A percentile compares a stretch with the other conserved stretches of the same genome.
Conservation (phyloP, 2,329 filamentous ascomycete genomes). For the Beauveria australis region DNA sequence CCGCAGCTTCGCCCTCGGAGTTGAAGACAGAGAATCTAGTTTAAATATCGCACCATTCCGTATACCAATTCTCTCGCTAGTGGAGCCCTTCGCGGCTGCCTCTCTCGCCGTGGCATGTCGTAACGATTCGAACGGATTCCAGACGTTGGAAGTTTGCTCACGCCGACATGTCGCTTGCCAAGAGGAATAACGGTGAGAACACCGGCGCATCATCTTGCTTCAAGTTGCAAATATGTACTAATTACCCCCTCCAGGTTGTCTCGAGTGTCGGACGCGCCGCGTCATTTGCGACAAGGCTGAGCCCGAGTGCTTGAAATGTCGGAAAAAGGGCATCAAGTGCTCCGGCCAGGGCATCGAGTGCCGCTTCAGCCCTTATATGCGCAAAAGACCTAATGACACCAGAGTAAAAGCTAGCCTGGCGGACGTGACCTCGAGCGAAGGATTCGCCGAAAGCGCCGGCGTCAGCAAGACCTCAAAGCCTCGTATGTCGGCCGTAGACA, state of each 20-base stretch:
- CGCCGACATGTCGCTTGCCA: slow-evolving; percentile 19
- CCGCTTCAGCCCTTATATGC: slow-evolving; percentile 27
- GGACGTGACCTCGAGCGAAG: background rate
- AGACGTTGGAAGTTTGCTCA: background rate
- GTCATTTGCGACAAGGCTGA: slow-evolving; percentile 31
- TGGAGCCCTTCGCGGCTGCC: background rate
- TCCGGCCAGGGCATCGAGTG: slow-evolving; percentile 29
- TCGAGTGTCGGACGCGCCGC: slow-evolving; percentile 29
- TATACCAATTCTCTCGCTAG: background rate
- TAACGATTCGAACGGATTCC: background rate
- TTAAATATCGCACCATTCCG: background rate
- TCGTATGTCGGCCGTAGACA: background rate
- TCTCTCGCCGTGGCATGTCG: background rate
- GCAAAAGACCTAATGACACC: slow-evolving; percentile 2
- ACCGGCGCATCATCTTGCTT: background rate
- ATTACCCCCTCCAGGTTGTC: slow-evolving; percentile 22
- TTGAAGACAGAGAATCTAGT: background rate
- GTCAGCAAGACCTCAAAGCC: background rate
- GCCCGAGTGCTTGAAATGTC: slow-evolving; percentile 30
- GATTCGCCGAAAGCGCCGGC: background rate
- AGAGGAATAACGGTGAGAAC: slow-evolving; percentile 19
- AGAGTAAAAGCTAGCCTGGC: slow-evolving; percentile 11
- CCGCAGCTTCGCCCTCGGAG: background rate
- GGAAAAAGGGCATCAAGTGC: slow-evolving; percentile 30
- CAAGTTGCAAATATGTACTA: background rate